Evolutionary conservation across 805 yeast genomes (phyloP), one percentile per base, ranked within the genome.

Genomic region (Crinitomyces ghanaensis): DNA sequence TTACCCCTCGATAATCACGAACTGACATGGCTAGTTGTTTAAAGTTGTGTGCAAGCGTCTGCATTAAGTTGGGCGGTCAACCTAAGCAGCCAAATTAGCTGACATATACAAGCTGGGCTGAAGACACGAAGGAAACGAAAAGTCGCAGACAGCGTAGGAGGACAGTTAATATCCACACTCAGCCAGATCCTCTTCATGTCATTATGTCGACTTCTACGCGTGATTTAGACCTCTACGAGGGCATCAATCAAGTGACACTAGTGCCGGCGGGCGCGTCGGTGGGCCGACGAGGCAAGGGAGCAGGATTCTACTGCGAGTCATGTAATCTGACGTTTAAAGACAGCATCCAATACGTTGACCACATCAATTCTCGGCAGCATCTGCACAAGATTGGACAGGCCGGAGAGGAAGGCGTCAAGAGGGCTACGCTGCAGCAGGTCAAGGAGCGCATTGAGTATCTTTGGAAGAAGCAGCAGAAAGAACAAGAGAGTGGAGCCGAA

Each of bases 251-350:
- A 29, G 51, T 52, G 14, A 46, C 48, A 12, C 43, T 57, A 11
- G 59, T 56, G 15, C 58, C 60, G 3, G 55, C 53, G 2, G 53
- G 53, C 5, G 45, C 53, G 2, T 39, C 50, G 12, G 43, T 63
- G 5, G 58, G 60, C 50, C 34, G 55, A 44, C 28, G 60, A 40
- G 72, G 84, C 34, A 66, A 66, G 35, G 72, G 80, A 17, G 81
- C 82, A 39, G 95, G 96, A 15, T 88, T 88, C 56, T 70, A 70
- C 45, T 91, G 98, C 56, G 80, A 77, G 7, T 54, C 71, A 2
- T 91, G 98, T 55, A 72, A 77, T 41, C 54, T 82, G 37, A 77
- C 88, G 2, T 88, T 72, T 57, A 75, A 84, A 49, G 96, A 91
- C 51, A 78, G 80, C 36, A 58, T 84, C 44, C 79, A 84, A 40